A percentile compares a stretch with the other conserved stretches of the same genome.
Conservation (phyloP, 257 asterid species). For the Dorcoceras hygrometricum region DNA sequence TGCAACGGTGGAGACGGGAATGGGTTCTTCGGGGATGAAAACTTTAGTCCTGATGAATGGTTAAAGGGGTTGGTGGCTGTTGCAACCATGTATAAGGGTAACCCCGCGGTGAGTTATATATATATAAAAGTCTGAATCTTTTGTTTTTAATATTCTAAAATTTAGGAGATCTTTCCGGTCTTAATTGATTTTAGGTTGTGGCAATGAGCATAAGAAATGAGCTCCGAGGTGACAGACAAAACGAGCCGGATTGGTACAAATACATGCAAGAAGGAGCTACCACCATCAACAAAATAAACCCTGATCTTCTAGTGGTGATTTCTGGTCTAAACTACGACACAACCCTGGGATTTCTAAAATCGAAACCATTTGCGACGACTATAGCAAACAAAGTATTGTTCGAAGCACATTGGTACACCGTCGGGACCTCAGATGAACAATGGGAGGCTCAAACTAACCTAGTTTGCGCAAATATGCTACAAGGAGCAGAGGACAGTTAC, state of each 20-base stretch:
- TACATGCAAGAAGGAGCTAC: slow-evolving; percentile 55
- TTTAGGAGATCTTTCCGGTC: no score
- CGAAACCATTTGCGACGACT: slow-evolving; percentile 28
- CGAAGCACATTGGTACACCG: slow-evolving; percentile 71
- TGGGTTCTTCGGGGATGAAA: slow-evolving; percentile 65
- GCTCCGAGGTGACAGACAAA: slow-evolving; percentile 50
- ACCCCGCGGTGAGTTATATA: slow-evolving; percentile 9
- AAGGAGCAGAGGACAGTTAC: slow-evolving; percentile 27
- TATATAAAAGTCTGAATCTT: background rate
- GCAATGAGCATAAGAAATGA: slow-evolving; percentile 82
- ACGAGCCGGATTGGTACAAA: slow-evolving; percentile 47
- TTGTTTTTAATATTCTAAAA: no score
- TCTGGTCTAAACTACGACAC: slow-evolving; percentile 58
- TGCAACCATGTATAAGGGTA: slow-evolving; percentile 38
- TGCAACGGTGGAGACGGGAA: slow-evolving; percentile 52
- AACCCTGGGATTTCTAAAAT: slow-evolving; percentile 35
- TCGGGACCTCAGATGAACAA: slow-evolving; percentile 17
- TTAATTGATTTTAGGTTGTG: slow-evolving; percentile 36
- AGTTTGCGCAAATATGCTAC: slow-evolving; percentile 22
- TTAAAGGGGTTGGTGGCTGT: slow-evolving; percentile 39
- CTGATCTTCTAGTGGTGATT: slow-evolving; percentile 48
- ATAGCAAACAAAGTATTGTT: slow-evolving; percentile 46
- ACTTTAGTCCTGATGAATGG: slow-evolving; percentile 62
- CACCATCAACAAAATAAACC: slow-evolving; percentile 42
- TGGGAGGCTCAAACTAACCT: slow-evolving; percentile 39